A percentile compares a stretch with the other conserved stretches of the same genome.
Evolutionary conservation across 192 early-diverging fungal species (phyloP).

Genomic region (Podila horticola): DNA sequence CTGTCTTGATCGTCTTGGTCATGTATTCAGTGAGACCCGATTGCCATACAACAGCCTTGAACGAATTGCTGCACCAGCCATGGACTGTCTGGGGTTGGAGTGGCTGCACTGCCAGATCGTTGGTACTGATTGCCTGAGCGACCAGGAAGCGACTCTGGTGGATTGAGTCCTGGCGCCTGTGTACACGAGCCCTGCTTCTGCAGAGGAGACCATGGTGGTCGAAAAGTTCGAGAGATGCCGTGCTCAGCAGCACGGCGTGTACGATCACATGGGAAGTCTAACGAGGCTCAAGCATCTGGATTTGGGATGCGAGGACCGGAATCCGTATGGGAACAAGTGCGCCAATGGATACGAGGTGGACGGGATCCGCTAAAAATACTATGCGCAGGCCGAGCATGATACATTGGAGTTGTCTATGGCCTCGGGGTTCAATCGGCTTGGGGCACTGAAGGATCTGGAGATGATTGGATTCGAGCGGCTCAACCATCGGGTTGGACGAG

Average conservation of each 20-base stretch:
- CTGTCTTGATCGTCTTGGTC: too few relatives aligned
- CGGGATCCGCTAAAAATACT: too few relatives aligned
- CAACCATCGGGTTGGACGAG: not conserved
- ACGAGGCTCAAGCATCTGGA: not conserved
- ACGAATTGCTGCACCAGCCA: too few relatives aligned
- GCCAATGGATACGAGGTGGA: too few relatives aligned
- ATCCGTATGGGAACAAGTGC: not conserved
- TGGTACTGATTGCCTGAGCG: not conserved
- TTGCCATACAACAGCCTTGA: too few relatives aligned
- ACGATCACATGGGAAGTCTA: not conserved
- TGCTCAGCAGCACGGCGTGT: too few relatives aligned
- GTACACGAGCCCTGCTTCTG: too few relatives aligned
- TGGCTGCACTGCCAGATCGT: not conserved
- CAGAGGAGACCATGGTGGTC: too few relatives aligned
- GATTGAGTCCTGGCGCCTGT: too few relatives aligned
- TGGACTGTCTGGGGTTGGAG: too few relatives aligned
- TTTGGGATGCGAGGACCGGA: not conserved
- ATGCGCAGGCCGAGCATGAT: not conserved
- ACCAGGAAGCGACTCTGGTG: not conserved
- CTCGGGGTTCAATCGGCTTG: not conserved
- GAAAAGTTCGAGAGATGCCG: too few relatives aligned
- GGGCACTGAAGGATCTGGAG: not conserved
- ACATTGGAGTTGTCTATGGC: not conserved
- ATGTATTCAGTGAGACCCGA: too few relatives aligned
- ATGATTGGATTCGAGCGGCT: slow-evolving; percentile 9